These are phyloP conservation scores for Ichthyophthirius multifiliis DNA, from an alignment of 169 alveolate species.

Conservation along the genomic window DNA sequence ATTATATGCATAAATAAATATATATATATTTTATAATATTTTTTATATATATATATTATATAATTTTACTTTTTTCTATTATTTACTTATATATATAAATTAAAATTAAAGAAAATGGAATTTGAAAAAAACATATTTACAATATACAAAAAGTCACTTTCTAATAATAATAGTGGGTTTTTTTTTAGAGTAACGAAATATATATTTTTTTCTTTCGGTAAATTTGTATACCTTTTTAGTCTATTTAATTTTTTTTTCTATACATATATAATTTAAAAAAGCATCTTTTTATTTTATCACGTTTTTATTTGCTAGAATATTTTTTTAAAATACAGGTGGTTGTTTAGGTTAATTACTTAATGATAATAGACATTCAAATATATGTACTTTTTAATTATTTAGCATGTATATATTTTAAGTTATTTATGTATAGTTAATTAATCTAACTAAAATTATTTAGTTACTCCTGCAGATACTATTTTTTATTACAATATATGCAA, in stretches of 20 bases:
- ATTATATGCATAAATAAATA: too few relatives aligned
- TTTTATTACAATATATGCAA: not conserved
- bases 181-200: not conserved
- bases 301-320: not conserved
- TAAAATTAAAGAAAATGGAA: slow-evolving; percentile 23
- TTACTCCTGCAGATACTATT: not conserved
- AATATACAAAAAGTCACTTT: not conserved
- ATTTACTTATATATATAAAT: not conserved
- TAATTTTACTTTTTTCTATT: too few relatives aligned
- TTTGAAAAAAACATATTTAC: slow-evolving; percentile 5
- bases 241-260: too few relatives aligned
- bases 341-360: too few relatives aligned
- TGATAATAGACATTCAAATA: too few relatives aligned
- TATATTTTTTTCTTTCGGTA: not conserved
- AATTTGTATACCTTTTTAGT: too few relatives aligned
- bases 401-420: too few relatives aligned
- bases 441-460: too few relatives aligned
- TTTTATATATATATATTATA: too few relatives aligned
- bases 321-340: not conserved
- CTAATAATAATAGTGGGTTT: not conserved
- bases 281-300: not conserved
- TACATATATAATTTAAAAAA: not conserved
- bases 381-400: too few relatives aligned
- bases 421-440: too few relatives aligned
- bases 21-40: too few relatives aligned